Percentiles rank a stretch among this genome's conserved stretches.
Evolutionary conservation across 2,329 filamentous ascomycete genomes (phyloP).

Genomic region (Leptodontidium sp.): DNA sequence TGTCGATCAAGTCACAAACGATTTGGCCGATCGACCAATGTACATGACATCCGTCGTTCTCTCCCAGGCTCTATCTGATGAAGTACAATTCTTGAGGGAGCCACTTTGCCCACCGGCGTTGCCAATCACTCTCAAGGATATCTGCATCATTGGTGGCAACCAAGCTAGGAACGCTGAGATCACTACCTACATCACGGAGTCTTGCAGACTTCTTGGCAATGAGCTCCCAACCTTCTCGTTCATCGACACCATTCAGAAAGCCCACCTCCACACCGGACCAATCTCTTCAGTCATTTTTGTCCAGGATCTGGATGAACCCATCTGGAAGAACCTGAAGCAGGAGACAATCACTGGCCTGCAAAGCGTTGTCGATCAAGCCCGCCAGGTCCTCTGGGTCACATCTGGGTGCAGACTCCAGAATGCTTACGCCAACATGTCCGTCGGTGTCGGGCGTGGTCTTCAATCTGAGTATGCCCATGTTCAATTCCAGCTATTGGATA

Average conservation of each 20-base stretch:
- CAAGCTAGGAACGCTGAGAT: constrained; percentile 22
- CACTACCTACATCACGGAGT: constrained; percentile 17
- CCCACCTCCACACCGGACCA: not conserved
- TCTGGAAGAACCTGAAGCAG: constrained; percentile 27
- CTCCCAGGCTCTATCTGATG: constrained; percentile 18
- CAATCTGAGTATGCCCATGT: constrained; percentile 30
- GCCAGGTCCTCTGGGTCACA: constrained; percentile 29
- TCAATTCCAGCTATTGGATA: constrained; percentile 24
- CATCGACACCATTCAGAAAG: constrained; percentile 22
- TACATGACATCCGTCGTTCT: constrained; percentile 25
- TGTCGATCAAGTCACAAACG: constrained; percentile 39
- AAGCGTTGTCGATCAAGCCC: constrained; percentile 22
- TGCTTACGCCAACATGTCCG: constrained; percentile 27
- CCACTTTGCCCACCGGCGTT: constrained; percentile 22
- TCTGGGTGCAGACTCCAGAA: constrained; percentile 23
- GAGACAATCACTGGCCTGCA: constrained; percentile 23
- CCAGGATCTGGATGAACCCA: constrained; percentile 24
- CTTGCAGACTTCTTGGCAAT: constrained; percentile 15
- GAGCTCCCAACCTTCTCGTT: constrained; percentile 21
- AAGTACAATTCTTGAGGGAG: constrained; percentile 26
- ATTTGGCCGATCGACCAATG: constrained; percentile 28
- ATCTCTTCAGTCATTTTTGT: constrained; percentile 24
- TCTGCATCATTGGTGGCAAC: constrained; percentile 24
- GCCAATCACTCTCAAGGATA: constrained; percentile 14
- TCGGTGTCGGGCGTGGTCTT: constrained; percentile 27